Conservation (phyloP, 768 basidiomycete species). For the Mrakia frigida region DNA sequence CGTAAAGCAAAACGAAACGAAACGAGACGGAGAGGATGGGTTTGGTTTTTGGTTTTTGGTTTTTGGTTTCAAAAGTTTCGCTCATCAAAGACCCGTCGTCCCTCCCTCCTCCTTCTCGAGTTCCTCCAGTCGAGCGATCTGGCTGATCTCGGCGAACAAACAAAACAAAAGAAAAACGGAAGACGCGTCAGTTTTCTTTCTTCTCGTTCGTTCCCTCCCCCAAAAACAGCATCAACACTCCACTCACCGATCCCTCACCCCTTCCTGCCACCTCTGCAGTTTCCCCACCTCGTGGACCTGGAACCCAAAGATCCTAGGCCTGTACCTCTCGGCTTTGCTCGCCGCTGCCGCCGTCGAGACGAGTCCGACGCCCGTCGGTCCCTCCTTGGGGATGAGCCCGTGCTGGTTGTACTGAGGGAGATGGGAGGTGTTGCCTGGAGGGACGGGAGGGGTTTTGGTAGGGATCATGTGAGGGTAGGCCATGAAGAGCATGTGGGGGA, state of each 20-base stretch:
- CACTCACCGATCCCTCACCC: conserved; percentile 71
- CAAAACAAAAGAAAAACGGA: conserved; percentile 27
- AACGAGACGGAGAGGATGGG: background rate
- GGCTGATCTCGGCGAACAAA: conserved; percentile 41
- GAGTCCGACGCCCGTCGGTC: conserved; percentile 44
- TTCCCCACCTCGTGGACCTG: conserved; percentile 90
- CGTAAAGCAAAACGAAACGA: background rate
- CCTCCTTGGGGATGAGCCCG: background rate
- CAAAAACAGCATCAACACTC: background rate
- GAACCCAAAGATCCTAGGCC: conserved; percentile 94
- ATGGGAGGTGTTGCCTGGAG: conserved; percentile 18
- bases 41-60: background rate
- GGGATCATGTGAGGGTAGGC: conserved; percentile 92
- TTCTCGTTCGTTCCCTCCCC: background rate
- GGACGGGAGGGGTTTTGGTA: conserved; percentile 54
- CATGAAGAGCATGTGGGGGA: conserved; percentile 56
- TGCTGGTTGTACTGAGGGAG: conserved; percentile 15
- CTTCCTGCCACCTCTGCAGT: conserved; percentile 93
- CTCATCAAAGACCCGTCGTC: no score
- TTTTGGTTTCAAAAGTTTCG: no score
- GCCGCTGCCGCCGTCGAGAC: conserved; percentile 76
- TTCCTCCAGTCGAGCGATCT: conserved; percentile 49
- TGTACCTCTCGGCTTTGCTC: conserved; percentile 82
- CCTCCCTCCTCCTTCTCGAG: conserved; percentile 42
- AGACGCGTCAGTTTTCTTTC: background rate